Base-by-base conservation (phyloP, 768 basidiomycete genomes). In the Clitopilus hobsonii region DNA sequence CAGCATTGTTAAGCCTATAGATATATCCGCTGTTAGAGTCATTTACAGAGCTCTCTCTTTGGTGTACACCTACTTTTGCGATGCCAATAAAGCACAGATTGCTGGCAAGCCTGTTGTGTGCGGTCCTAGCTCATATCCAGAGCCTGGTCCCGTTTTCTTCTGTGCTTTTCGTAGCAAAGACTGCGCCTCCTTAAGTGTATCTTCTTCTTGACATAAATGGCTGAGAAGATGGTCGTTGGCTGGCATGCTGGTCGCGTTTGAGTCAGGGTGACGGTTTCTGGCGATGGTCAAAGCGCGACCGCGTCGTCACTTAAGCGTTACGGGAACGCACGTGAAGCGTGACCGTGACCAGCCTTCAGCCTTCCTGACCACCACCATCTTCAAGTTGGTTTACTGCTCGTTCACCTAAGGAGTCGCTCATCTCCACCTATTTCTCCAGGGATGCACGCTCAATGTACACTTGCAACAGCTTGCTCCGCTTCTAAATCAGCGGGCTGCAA, bases 21-120 rank as follows among this genome's bases (percentile, higher is more conserved):
- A 11, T 0, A 8, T 3, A 36, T 28, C 13, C 32, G 28, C 1
- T 28, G 11, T 29, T 1, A 11, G 24, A 38, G 32, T 5, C 38
- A 28, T 6, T 22, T n/a, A n/a, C n/a, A n/a, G n/a, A n/a, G n/a
- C n/a, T n/a, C n/a, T n/a, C n/a, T n/a, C n/a, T n/a, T n/a, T n/a
- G n/a, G n/a, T n/a, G 22, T n/a, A 54, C 3, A 51, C 68, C 38
- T 55, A 82, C 82, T 68, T 65, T 65, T 75, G 67, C 6, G 79
- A 81, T 22, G 81, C 80, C 48, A 84, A 63, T 52, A 72, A 71
- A 24, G 79, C 76, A 57, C 80, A 82, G 26, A 80, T 75, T 5
- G 82, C 79, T 16, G 78, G 71, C 26, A 82, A 54, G 20, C 76
- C 81, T 3, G 67, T 66, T 1, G 62, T 65, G 13, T 67, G 68